phyloP scores from a whole-genome alignment of 1,284 basidiomycete species.

The Peniophora sp. region DNA sequence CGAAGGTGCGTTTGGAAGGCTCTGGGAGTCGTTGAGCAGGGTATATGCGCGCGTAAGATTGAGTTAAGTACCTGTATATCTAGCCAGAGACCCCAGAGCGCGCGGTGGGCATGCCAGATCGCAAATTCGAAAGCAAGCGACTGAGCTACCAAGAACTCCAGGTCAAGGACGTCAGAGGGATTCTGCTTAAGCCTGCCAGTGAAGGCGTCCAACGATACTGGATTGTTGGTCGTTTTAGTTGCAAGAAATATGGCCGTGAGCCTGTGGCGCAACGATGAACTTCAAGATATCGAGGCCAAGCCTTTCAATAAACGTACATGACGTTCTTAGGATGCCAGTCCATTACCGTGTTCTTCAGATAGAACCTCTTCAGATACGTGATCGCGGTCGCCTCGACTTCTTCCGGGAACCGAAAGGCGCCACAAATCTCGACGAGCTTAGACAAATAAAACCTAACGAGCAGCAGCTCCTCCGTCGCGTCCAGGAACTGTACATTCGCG shows the following conservation, averaged over 20 bases:
- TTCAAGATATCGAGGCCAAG: neutral
- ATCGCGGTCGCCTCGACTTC: constrained; percentile 91
- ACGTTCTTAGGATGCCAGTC: constrained; percentile 99
- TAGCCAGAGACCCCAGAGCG: constrained; percentile 84
- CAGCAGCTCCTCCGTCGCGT: constrained; percentile 77
- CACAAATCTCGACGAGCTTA: constrained; percentile 82
- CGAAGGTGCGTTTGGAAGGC: constrained; percentile 38
- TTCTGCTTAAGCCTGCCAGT: constrained; percentile 73
- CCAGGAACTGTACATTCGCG: constrained; percentile 62
- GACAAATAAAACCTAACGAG: constrained; percentile 87
- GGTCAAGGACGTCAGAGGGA: constrained; percentile 78
- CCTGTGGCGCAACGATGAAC: constrained; percentile 38
- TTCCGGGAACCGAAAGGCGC: constrained; percentile 82
- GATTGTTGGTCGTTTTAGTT: constrained; percentile 93
- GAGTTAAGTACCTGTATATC: constrained; percentile 71
- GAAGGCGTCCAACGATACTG: constrained; percentile 82
- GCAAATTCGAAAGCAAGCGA: constrained; percentile 90
- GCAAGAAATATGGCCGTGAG: constrained; percentile 93
- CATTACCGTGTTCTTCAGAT: constrained; percentile 97
- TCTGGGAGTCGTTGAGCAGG: constrained; percentile 4
- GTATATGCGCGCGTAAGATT: constrained; percentile 7
- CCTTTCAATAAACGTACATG: constrained; percentile 55
- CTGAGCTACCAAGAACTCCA: constrained; percentile 95
- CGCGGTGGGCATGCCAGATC: constrained; percentile 85
- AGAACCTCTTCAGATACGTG: constrained; percentile 93